Evolutionary conservation across 331 rosid genomes (phyloP).

Genomic region (Prunus yedoensis): DNA sequence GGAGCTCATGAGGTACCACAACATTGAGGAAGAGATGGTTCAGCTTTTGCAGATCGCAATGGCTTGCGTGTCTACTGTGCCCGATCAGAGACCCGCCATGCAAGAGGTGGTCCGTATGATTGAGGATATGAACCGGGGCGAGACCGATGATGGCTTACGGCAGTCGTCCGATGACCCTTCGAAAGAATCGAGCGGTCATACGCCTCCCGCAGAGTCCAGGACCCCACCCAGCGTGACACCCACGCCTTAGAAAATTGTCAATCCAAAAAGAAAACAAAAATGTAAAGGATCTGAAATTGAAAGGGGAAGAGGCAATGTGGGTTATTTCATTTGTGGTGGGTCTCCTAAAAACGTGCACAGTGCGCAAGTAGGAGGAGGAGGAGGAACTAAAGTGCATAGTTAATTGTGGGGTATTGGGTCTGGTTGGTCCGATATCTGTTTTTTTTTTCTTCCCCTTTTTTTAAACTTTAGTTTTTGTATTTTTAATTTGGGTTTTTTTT

Average conservation of each 20-base stretch:
- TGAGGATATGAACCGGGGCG: constrained; percentile 70
- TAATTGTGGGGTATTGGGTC: neutral
- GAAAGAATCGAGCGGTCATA: constrained; percentile 77
- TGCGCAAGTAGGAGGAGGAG: too few species aligned
- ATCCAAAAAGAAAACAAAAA: constrained; percentile 16
- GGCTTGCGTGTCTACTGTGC: constrained; percentile 84
- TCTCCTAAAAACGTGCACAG: neutral
- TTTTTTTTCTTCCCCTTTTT: neutral
- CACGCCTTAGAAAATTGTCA: constrained; percentile 50
- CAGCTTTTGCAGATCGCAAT: constrained; percentile 87
- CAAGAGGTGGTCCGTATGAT: constrained; percentile 82
- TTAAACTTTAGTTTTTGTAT: neutral
- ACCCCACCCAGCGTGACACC: constrained; percentile 55
- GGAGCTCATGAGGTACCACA: constrained; percentile 77
- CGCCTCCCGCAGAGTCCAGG: constrained; percentile 63
- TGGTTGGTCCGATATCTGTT: constrained; percentile 40
- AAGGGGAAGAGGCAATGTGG: constrained; percentile 31
- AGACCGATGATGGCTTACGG: constrained; percentile 75
- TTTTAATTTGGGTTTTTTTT: neutral
- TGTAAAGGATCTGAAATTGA: constrained; percentile 10
- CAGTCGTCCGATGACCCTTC: constrained; percentile 93
- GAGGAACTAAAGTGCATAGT: too few species aligned
- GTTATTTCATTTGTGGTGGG: constrained; percentile 30
- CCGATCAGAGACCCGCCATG: constrained; percentile 85
- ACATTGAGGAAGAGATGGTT: constrained; percentile 96